These are phyloP conservation scores for Paecilomyces fulvus DNA, from an alignment of 2,329 filamentous ascomycete species.

Conservation along the genomic window DNA sequence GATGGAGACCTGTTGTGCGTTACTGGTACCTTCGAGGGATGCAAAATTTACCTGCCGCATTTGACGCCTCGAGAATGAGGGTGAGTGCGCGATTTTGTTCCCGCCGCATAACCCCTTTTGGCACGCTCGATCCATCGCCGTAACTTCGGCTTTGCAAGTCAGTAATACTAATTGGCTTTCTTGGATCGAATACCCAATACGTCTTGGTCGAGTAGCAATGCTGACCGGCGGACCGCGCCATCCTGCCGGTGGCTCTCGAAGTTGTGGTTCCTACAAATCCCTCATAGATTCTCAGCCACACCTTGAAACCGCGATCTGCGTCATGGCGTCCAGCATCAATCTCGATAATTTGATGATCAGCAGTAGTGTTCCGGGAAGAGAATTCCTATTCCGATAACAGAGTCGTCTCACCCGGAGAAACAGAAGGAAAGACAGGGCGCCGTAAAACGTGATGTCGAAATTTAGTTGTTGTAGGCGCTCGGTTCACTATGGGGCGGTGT, in stretches of 20 bases:
- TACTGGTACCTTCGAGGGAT: neutral
- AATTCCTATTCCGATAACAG: too few relatives aligned
- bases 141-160: neutral
- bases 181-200: neutral
- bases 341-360: neutral
- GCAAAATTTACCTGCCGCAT: neutral
- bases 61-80: neutral
- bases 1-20: neutral
- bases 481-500: conserved; percentile 1
- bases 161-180: neutral
- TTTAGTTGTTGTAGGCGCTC: neutral
- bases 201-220: neutral
- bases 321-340: neutral
- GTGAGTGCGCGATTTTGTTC: neutral
- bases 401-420: neutral
- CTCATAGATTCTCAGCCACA: conserved; percentile 1
- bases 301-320: neutral
- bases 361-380: neutral
- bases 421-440: neutral
- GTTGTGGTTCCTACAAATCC: neutral
- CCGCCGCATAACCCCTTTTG: neutral
- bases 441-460: neutral
- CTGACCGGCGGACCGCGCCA: neutral
- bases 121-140: neutral
- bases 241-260: neutral